Evolutionary conservation across 176 grass and related monocot genomes (phyloP).

Genomic region (Oryza meridionalis): DNA sequence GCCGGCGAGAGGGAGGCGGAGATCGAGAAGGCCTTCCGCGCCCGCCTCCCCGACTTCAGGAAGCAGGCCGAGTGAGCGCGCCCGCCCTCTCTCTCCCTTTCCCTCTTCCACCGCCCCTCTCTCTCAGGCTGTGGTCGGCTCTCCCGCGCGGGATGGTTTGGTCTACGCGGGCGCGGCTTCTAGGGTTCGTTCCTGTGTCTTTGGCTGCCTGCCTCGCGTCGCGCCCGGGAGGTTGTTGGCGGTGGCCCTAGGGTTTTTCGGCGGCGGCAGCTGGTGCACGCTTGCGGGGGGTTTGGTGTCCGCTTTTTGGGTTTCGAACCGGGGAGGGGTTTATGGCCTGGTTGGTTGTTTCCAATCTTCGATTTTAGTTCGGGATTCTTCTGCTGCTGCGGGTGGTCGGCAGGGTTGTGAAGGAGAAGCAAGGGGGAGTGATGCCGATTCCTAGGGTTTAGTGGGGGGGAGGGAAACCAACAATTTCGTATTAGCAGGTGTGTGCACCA

Average conservation of each 20-base stretch:
- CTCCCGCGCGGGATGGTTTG: background rate
- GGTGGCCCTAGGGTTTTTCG: too few species aligned
- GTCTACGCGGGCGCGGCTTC: constrained; percentile 5
- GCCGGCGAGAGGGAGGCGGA: constrained; percentile 53
- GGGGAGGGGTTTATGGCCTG: constrained; percentile 34
- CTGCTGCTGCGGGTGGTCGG: background rate
- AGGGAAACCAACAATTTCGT: background rate
- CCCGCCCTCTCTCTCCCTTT: background rate
- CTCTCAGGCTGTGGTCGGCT: background rate
- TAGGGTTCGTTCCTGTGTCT: constrained; percentile 37
- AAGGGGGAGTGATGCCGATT: background rate
- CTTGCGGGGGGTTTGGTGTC: background rate
- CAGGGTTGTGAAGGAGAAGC: background rate
- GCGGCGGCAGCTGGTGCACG: too few species aligned
- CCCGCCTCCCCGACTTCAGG: constrained; percentile 73
- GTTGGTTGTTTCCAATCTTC: background rate
- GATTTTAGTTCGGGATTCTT: background rate
- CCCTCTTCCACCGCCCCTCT: background rate
- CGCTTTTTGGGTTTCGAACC: background rate
- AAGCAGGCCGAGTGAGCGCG: constrained; percentile 74
- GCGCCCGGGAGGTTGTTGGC: background rate
- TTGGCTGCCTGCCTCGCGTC: background rate
- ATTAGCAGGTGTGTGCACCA: too few species aligned
- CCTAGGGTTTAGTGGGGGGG: constrained; percentile 32
- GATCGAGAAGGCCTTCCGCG: constrained; percentile 66